Base-by-base conservation (phyloP, 768 basidiomycete species). In the Daedalea quercina region DNA sequence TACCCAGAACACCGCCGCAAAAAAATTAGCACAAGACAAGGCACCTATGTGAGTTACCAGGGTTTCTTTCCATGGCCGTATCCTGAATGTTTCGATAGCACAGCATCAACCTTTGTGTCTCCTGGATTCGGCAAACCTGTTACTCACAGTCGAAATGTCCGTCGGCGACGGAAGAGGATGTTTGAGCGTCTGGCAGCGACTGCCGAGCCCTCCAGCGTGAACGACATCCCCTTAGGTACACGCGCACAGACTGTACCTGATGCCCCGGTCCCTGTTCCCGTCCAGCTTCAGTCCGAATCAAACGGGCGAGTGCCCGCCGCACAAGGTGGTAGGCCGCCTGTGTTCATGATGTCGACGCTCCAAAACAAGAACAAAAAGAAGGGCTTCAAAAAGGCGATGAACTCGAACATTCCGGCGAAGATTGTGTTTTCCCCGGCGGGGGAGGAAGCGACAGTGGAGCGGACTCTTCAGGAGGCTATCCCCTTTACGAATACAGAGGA, bases 341-440 rank as follows among this genome's bases (percentile, higher is more conserved):
- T 55, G 22, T 52, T 65, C 47, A 78, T 66, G 56, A 68, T 81
- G 78, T 70, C 78, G 40, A 79, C 79, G 0, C 66, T 87, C 20
- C 73, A 78, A 42, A 89, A 86, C 64, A 88, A 86, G 67, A 89
- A 87, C 66, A 90, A 89, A 65, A 79, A 77, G 43, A 84, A 79
- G 53, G 81, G 80, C 19, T 87, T 84, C 67, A 81, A 76, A 59
- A 70, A 77, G 46, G 68, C 77, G 7, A 73, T 83, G 65, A 57
- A 67, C 45, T 68, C 35, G 63, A 73, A 49, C 47, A 73, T 65
- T 57, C 75, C 65, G 31, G 62, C 69, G 35, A 86, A 80, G 65
- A 84, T 87, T 52, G 68, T 80, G 17, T 86, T 86, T 55, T 63
- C 63, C 1, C 60, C 66, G 12, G 52, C 55, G 34, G 61, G 54